phyloP scores from a whole-genome alignment of 1,139 yeast species.

The Geotrichum klebahnii region DNA sequence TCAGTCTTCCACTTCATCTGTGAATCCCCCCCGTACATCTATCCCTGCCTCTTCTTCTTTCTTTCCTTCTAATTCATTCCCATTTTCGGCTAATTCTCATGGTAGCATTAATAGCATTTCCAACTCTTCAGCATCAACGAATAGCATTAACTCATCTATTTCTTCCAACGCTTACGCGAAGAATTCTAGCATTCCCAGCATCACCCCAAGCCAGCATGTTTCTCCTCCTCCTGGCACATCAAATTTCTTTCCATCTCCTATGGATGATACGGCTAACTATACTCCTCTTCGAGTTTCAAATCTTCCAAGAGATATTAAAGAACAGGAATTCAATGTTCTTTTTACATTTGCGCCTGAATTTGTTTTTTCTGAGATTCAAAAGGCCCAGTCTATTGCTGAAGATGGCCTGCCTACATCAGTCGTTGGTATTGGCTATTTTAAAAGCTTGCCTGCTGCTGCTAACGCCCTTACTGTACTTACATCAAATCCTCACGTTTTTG shows the following conservation, averaged over 20 bases:
- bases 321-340: slow-evolving; percentile 71
- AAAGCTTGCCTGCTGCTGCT: slow-evolving; percentile 59
- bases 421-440: slow-evolving; percentile 59
- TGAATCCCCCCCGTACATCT: neutral
- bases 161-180: slow-evolving; percentile 13
- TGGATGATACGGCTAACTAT: slow-evolving; percentile 13
- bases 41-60: slow-evolving; percentile 9
- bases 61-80: slow-evolving; percentile 16
- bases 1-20: neutral
- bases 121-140: slow-evolving; percentile 19
- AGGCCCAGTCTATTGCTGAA: slow-evolving; percentile 34
- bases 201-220: slow-evolving; percentile 4
- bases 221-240: slow-evolving; percentile 14
- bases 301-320: slow-evolving; percentile 67
- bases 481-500: slow-evolving; percentile 60
- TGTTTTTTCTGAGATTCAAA: slow-evolving; percentile 54
- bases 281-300: slow-evolving; percentile 47
- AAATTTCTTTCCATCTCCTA: slow-evolving; percentile 17
- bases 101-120: slow-evolving; percentile 22
- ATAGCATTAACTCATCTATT: slow-evolving; percentile 14
- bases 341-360: slow-evolving; percentile 81
- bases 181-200: slow-evolving; percentile 16
- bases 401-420: slow-evolving; percentile 39
- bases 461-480: slow-evolving; percentile 69
- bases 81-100: slow-evolving; percentile 14